Conservation (phyloP, 1,139 yeast species). For the Candida tetrigidarum region DNA sequence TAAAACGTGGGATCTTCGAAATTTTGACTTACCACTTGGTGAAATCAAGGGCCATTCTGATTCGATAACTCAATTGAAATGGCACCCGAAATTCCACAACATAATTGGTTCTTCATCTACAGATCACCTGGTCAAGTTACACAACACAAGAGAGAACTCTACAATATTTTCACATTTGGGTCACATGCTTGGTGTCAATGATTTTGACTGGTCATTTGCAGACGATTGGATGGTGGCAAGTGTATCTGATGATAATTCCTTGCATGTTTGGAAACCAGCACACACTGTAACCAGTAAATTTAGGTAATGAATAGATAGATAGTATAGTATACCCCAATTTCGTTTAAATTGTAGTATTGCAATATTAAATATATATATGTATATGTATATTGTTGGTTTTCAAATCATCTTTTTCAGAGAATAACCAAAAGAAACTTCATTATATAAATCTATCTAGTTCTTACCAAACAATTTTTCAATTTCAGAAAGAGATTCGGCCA, state of each 20-base stretch:
- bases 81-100: slow-evolving; percentile 70
- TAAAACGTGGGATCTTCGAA: slow-evolving; percentile 73
- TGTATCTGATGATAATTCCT: slow-evolving; percentile 86
- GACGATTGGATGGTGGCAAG: slow-evolving; percentile 81
- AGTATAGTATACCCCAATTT: no score
- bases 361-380: no score
- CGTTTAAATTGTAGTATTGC: no score
- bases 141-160: slow-evolving; percentile 59
- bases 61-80: slow-evolving; percentile 70
- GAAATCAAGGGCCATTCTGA: slow-evolving; percentile 53
- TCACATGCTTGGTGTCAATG: slow-evolving; percentile 87
- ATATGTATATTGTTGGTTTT: not conserved
- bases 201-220: slow-evolving; percentile 83
- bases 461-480: slow-evolving; percentile 80
- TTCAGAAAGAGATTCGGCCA: slow-evolving; percentile 89
- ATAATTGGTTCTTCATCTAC: slow-evolving; percentile 74
- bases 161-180: slow-evolving; percentile 80
- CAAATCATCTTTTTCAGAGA: not conserved
- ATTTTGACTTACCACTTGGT: slow-evolving; percentile 25
- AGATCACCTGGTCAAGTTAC: slow-evolving; percentile 72
- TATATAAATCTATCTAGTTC: slow-evolving; percentile 28
- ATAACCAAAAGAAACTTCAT: not conserved
- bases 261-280: slow-evolving; percentile 83
- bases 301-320: slow-evolving; percentile 8
- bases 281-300: slow-evolving; percentile 23